Evolutionary conservation across 2,329 filamentous ascomycete genomes (phyloP).

Genomic region (Fusarium buxicola): DNA sequence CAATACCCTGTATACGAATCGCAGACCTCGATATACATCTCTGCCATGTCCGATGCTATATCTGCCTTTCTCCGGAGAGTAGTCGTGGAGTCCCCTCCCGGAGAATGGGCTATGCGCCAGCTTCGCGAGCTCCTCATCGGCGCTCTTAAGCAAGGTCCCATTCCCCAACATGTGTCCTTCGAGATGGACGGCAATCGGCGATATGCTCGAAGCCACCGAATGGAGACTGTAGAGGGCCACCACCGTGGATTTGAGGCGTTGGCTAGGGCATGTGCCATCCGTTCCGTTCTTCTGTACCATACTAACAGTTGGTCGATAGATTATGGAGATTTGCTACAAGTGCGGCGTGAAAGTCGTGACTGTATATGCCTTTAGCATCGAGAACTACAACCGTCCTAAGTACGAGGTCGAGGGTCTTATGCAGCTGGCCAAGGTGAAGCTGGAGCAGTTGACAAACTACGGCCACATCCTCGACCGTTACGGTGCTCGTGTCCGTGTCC

Average conservation of each 20-base stretch:
- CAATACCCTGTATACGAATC: conserved; percentile 13
- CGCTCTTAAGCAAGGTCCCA: conserved; percentile 87
- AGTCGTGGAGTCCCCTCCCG: conserved; percentile 87
- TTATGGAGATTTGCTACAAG: conserved; percentile 98
- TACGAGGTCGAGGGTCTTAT: conserved; percentile 97
- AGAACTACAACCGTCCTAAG: conserved; percentile 97
- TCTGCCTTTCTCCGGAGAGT: conserved; percentile 68
- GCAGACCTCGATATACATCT: conserved; percentile 5
- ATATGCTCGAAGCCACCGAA: conserved; percentile 88
- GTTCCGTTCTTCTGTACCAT: conserved; percentile 40
- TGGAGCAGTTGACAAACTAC: conserved; percentile 91
- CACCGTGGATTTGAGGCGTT: conserved; percentile 96
- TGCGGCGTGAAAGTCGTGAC: conserved; percentile 96
- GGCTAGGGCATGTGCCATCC: conserved; percentile 75
- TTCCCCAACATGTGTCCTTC: conserved; percentile 97
- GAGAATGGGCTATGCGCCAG: conserved; percentile 86
- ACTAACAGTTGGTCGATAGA: conserved; percentile 59
- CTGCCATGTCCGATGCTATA: conserved; percentile 65
- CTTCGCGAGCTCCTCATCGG: conserved; percentile 88
- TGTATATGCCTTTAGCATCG: conserved; percentile 98
- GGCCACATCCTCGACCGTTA: conserved; percentile 94
- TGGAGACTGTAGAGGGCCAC: conserved; percentile 97
- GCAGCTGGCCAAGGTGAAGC: conserved; percentile 96
- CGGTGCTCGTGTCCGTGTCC: conserved; percentile 84
- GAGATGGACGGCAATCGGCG: conserved; percentile 99